Base-by-base conservation (phyloP, 2,329 filamentous ascomycete genomes). In the Colletotrichum cuscutae region DNA sequence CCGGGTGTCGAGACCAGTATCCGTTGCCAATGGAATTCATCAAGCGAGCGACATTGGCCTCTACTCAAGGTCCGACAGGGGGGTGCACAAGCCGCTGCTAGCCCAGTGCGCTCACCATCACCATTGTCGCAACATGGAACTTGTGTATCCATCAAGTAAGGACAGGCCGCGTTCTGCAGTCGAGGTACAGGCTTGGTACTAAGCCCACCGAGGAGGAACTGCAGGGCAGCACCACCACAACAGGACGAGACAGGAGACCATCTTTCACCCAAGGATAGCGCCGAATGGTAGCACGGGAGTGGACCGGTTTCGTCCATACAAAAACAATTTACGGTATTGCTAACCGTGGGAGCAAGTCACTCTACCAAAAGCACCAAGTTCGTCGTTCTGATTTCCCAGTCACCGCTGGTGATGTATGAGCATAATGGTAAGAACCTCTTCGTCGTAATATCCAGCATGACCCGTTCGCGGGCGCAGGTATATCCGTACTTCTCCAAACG, bases 1-100 rank as follows among this genome's bases (percentile, higher is more conserved):
- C 60, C 54, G 56, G 24, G 66, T 57, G 61, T 60, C 59, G 35
- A 63, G 54, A 65, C 52, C 60, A 65, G 35, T 59, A 71, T 61
- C 49, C 30, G 37, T 73, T 65, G 56, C 54, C 54, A 65, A 62
- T 57, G 19, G 19, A 49, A n/a, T 49, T 19, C 56, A 65, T 60
- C 56, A 71, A 65, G 65, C 60, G 60, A 65, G 66, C 70, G 70
- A 72, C 65, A 65, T 60, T 72, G 69, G 54, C 54, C 56, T 73
- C 35, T 30, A 30, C 63, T 72, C 53, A 53, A 60, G 60, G 66
- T 49, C 71, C 60, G 56, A 49, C 66, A 71, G 35, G 66, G 64
- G 64, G 42, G 67, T 56, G 61, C 61, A 73, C 61, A 62, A 73
- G 66, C 71, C 66, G 56, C 37, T 61, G 24, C 66, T 65, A 24